phyloP scores from a whole-genome alignment of 805 yeast species.

The Candida ponderosae region DNA sequence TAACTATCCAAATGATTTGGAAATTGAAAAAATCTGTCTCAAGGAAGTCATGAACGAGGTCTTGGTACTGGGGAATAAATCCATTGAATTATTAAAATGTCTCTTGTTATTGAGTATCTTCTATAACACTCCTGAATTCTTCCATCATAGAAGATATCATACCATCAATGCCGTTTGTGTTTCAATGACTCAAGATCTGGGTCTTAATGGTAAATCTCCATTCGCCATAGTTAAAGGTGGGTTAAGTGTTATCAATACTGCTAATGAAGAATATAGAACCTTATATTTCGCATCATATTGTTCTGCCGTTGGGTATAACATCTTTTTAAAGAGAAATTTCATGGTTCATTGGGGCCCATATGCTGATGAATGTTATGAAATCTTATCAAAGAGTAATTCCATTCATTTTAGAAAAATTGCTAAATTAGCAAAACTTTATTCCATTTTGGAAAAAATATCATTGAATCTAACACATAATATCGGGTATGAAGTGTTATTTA shows the following conservation, averaged over 20 bases:
- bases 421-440: slow-evolving; percentile 49
- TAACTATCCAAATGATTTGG: slow-evolving; percentile 34
- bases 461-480: slow-evolving; percentile 27
- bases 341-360: slow-evolving; percentile 55
- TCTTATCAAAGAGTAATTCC: slow-evolving; percentile 31
- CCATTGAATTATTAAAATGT: slow-evolving; percentile 57
- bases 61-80: slow-evolving; percentile 62
- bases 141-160: slow-evolving; percentile 72
- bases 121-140: slow-evolving; percentile 81
- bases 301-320: slow-evolving; percentile 52
- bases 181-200: slow-evolving; percentile 67
- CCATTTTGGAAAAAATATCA: slow-evolving; percentile 48
- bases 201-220: slow-evolving; percentile 50
- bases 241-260: slow-evolving; percentile 15
- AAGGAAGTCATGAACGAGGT: slow-evolving; percentile 48
- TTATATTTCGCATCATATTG: slow-evolving; percentile 53
- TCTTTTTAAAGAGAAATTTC: slow-evolving; percentile 57
- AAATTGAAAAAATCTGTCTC: slow-evolving; percentile 45
- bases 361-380: slow-evolving; percentile 50
- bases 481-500: too few species aligned
- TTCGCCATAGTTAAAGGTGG: slow-evolving; percentile 27
- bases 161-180: slow-evolving; percentile 58
- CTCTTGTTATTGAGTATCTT: slow-evolving; percentile 58
- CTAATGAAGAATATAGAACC: slow-evolving; percentile 38
- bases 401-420: slow-evolving; percentile 38